Evolutionary conservation across 192 early-diverging fungal genomes (phyloP), one percentile per base, ranked within the genome.

Genomic region (Allomyces macrogynus): DNA sequence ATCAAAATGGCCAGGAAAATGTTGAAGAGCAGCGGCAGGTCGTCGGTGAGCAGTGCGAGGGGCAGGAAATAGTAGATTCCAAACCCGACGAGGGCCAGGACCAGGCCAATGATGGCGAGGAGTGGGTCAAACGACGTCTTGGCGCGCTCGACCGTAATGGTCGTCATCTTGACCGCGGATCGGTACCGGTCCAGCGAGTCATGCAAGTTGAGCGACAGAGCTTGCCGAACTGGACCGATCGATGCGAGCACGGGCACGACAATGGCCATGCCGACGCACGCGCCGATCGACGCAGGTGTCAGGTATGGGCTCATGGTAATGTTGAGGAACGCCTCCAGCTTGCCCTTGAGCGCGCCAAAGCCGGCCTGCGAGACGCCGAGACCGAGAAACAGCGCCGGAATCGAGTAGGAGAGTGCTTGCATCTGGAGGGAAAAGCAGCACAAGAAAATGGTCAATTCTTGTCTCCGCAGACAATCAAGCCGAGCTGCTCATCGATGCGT

Each of bases 1-100:
- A 72, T 42, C 5, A 72, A 24, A 27, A 72, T 63, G 10, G 27
- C 70, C 61, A 72, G 62, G 23, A 72, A 72, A 22, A 72, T 65
- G 64, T 68, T 66, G 67, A 72, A 72, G 24, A 72, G 64, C 43
- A 72, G 32, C 23, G n/a, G 61, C 9, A 66, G 61, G 60, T 72
- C 68, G 14, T 65, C 54, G n/a, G 62, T 64, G 42, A 68, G 49
- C 5, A 72, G 67, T 1, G 70, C 63, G n/a, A 64, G 54, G 5
- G 70, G 70, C 24, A 72, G 32, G 12, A 72, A 67, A 40, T 68
- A 68, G 43, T 72, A 72, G 42, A 72, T 68, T 1, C 22, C n/a
- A 23, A 72, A 72, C 20, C 49, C 43, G 11, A 68, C 10, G 23
- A 23, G 32, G 24, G 70, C 43, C 23, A 72, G 62, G 12, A 72